Percentiles rank a stretch among this genome's conserved stretches.
These are phyloP conservation scores for Aspergillus pseudotamarii DNA, from an alignment of 2,329 filamentous ascomycete genomes.

Conservation along the genomic window DNA sequence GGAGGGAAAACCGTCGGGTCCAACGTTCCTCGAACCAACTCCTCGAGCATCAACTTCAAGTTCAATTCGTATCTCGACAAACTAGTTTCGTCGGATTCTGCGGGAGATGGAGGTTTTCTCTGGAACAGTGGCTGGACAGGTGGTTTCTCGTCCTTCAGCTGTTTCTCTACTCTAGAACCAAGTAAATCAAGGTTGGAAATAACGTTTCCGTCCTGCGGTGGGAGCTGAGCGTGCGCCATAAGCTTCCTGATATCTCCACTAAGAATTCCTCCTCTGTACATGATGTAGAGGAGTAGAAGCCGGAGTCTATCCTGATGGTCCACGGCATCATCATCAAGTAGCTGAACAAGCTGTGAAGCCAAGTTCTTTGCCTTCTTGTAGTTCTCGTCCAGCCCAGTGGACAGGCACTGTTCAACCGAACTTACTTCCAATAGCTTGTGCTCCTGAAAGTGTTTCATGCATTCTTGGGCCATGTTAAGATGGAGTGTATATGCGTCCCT, in stretches of 20 bases:
- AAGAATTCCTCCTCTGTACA: conserved; percentile 85
- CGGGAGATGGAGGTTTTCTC: conserved; percentile 58
- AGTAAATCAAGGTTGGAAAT: conserved; percentile 77
- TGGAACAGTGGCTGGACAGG: conserved; percentile 71
- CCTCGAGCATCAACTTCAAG: conserved; percentile 81
- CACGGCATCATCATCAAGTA: conserved; percentile 84
- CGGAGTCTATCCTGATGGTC: conserved; percentile 75
- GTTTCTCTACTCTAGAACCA: conserved; percentile 71
- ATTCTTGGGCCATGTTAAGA: conserved; percentile 94
- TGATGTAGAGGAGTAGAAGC: conserved; percentile 79
- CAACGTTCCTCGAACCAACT: conserved; percentile 67
- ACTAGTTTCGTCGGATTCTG: conserved; percentile 73
- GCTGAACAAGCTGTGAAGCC: conserved; percentile 78
- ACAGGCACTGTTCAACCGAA: conserved; percentile 84
- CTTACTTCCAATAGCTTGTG: conserved; percentile 86
- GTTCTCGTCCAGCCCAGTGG: conserved; percentile 91
- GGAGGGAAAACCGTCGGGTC: conserved; percentile 72
- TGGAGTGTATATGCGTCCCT: conserved; percentile 95
- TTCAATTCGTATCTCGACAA: conserved; percentile 85
- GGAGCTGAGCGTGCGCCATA: conserved; percentile 78
- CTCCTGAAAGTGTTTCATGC: conserved; percentile 88
- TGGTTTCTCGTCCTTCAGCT: conserved; percentile 76
- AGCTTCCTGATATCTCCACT: conserved; percentile 82
- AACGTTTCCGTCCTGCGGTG: conserved; percentile 70
- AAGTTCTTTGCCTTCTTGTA: conserved; percentile 88